These are phyloP conservation scores for Physcomitrellopsis africana DNA, from an alignment of 225 moss, liverwort and hornwort species.

Conservation along the genomic window DNA sequence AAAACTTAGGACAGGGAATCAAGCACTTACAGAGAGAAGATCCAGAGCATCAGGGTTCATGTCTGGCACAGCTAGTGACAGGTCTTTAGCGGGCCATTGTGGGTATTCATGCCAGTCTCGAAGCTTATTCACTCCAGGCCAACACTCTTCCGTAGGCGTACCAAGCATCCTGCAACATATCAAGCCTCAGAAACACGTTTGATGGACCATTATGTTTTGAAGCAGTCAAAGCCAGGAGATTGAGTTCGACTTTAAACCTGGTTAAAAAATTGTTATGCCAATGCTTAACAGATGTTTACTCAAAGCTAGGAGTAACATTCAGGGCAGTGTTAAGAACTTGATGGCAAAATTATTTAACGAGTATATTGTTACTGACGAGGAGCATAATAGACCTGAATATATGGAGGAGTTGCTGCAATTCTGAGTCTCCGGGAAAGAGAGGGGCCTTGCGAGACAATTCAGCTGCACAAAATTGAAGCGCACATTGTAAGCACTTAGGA, in stretches of 20 bases:
- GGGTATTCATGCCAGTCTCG: conserved; percentile 92
- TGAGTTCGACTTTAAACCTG: too few species aligned
- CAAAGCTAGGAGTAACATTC: background rate
- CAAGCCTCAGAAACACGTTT: background rate
- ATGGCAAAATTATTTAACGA: background rate
- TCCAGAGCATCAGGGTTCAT: conserved; percentile 71
- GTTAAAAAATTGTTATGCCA: too few species aligned
- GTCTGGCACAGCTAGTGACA: conserved; percentile 68
- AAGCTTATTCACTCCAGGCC: conserved; percentile 83
- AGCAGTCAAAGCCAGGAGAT: background rate
- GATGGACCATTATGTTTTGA: too few species aligned
- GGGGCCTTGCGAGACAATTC: conserved; percentile 64
- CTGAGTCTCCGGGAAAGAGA: conserved; percentile 63
- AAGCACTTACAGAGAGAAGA: conserved; percentile 56
- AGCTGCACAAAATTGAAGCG: conserved; percentile 35
- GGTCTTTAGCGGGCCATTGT: conserved; percentile 68
- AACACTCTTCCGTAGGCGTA: conserved; percentile 68
- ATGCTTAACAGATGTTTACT: background rate
- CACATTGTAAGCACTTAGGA: background rate
- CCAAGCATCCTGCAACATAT: conserved; percentile 66
- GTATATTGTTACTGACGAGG: background rate
- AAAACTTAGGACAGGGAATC: conserved; percentile 1
- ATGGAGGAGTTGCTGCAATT: conserved; percentile 62
- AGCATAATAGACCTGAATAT: conserved; percentile 50
- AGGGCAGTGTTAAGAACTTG: background rate